Base-by-base conservation (phyloP, 441 rosid species). In the Populus hybrid region DNA sequence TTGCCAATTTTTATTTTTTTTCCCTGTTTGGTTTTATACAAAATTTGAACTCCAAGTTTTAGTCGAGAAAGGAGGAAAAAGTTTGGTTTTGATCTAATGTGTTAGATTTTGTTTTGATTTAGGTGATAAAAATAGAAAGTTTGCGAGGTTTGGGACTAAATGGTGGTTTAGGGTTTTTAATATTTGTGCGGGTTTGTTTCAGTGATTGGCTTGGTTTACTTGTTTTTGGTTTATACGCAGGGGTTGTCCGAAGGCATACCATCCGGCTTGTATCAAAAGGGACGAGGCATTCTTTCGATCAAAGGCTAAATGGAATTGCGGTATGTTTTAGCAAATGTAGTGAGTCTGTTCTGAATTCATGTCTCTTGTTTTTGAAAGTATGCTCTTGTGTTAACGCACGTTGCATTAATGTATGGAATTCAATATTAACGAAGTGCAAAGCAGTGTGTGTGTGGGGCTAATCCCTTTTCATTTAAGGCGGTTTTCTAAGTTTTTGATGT, bases 181-280 rank as follows among this genome's bases (percentile, higher is more conserved):
- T 57, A 10, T 67, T 34, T 6, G 4, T 80, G 77, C 34, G 24
- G 18, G 20, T 59, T 70, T 59, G 63, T 46, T 63, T 67, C 14
- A 70, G 67, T 70, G 70, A 14, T 75, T 78, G 10, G 10, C 30
- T 69, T 73, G 69, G 28, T 76, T 78, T 75, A 79, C 73, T 75
- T 82, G 59, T 80, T 67, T 78, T 73, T 40, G 75, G 79, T 78
- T 50, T 42, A 10, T 78, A 65, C 46, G 74, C 77, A 97, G 99
- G 93, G 94, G 97, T 83, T 97, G 99, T 82, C 99, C 99, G 35
- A 97, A 97, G 90, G 99, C 99, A 7, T 97, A 97, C 81, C 99
- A 97, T 89, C 95, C 98, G 14, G 83, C 95, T 74, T 97, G 99
- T 84, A 92, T 97, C 67, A 97, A 93, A 84, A 86, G 99, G 81